These are phyloP conservation scores for Ilex asprella DNA, from an alignment of 257 asterid genomes.

Conservation along the genomic window DNA sequence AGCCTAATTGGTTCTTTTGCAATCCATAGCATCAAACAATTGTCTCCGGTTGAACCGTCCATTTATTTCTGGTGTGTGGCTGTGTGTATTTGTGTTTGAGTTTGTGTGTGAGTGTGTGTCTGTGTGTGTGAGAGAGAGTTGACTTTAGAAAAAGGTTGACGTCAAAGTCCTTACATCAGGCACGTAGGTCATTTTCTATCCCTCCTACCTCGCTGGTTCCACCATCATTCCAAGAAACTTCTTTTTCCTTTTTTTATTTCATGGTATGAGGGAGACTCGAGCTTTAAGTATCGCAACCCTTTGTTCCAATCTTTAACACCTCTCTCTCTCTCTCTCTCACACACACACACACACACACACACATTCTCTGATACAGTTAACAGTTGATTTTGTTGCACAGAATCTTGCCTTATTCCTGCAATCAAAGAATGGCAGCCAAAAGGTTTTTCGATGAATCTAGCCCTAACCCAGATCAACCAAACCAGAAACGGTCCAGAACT, in stretches of 20 bases:
- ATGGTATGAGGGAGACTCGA: not conserved
- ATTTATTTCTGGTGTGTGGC: too few species aligned
- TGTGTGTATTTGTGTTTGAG: too few species aligned
- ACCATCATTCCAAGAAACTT: constrained; percentile 40
- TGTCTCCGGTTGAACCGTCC: too few species aligned
- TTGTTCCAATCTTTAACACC: not conserved
- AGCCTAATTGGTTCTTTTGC: too few species aligned
- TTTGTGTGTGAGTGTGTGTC: too few species aligned
- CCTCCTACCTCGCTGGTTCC: constrained; percentile 34
- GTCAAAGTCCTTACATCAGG: too few species aligned
- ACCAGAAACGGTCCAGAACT: constrained; percentile 38
- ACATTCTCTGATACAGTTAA: not conserved
- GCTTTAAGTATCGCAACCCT: too few species aligned
- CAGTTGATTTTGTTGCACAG: not conserved
- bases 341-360: not conserved
- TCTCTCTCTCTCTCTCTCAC: not conserved
- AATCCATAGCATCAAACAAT: too few species aligned
- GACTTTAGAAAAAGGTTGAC: too few species aligned
- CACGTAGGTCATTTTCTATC: not conserved
- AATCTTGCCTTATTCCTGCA: not conserved
- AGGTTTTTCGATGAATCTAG: constrained; percentile 25
- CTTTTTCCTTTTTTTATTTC: constrained; percentile 6
- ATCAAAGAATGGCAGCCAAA: constrained; percentile 50
- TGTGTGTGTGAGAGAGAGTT: too few species aligned
- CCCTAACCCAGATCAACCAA: constrained; percentile 31